Conservation (phyloP, 176 grass and related monocot genomes). For the Carex scoparia region DNA sequence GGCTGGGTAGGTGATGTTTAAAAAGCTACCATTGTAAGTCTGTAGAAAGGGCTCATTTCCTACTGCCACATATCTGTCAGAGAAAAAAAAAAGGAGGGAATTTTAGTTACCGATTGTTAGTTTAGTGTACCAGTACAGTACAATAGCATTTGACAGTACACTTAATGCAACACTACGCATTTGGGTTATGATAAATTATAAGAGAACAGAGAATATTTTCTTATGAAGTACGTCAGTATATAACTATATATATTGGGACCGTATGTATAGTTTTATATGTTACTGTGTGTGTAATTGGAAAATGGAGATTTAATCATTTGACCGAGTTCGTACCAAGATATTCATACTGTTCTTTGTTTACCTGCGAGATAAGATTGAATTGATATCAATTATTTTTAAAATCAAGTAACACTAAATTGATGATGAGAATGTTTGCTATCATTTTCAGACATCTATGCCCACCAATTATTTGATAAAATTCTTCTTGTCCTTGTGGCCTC, state of each 20-base stretch:
- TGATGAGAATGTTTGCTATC: not conserved
- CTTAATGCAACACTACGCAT: not conserved
- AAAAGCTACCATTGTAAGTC: conserved; percentile 69
- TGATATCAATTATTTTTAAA: not conserved
- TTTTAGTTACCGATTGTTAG: not conserved
- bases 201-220: not conserved
- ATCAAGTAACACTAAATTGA: not conserved
- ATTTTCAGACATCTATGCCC: not conserved
- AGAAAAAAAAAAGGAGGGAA: not conserved
- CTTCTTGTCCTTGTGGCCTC: not conserved
- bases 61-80: conserved; percentile 53
- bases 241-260: too few relatives aligned
- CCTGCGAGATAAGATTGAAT: not conserved
- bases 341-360: not conserved
- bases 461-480: not conserved
- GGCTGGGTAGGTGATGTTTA: conserved; percentile 70
- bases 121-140: not conserved
- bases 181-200: not conserved
- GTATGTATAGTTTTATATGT: not conserved
- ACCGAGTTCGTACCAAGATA: not conserved
- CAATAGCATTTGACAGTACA: not conserved
- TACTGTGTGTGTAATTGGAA: not conserved
- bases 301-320: not conserved
- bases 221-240: not conserved
- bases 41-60: conserved; percentile 77